Base-by-base conservation (phyloP, 2,329 filamentous ascomycete genomes). In the Phoma herbarum region DNA sequence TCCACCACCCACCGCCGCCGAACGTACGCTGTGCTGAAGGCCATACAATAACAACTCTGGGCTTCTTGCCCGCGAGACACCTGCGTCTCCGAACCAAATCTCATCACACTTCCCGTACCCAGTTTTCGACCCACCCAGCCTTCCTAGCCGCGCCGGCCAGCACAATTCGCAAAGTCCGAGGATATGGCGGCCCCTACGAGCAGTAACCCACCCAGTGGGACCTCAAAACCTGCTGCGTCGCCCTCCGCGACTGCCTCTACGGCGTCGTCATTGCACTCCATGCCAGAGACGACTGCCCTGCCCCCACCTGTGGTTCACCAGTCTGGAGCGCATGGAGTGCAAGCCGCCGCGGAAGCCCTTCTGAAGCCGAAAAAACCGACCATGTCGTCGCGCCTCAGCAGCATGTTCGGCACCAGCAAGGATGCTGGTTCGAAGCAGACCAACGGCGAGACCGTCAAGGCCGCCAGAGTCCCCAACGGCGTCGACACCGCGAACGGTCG, bases 361-460 rank as follows among this genome's bases (percentile, higher is more conserved):
- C 61, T 73, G 39, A 76, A 72, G 62, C 69, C 72, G 33, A 75
- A 72, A 60, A 79, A 79, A 64, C 77, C 77, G 26, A 79, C 75
- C 52, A 79, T 79, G 77, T 72, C 76, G 56, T 78, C 77, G 67
- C 75, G 77, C 59, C 73, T 79, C 56, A 78, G 75, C 59, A 76
- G 75, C 67, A 78, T 79, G 67, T 75, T 79, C 57, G 75, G 75
- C 41, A 67, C 67, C 54, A 70, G 72, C 39, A 74, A 76, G 33
- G 61, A 69, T 3, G 63, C 72, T 7, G 68, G 59, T 23, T 42
- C 60, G 2, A 63, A 63, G 18, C 73, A 77, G 47, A 68, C 63
- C 49, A 72, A 70, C 54, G 63, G 68, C 49, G 74, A 75, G 25
- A 56, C 65, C 52, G 57, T 63, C 52, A 73, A 67, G 59, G 31